Evolutionary conservation across 2,329 filamentous ascomycete species (phyloP), one percentile per base, ranked within the genome.

Genomic region (Chalaropsis thielavioides): DNA sequence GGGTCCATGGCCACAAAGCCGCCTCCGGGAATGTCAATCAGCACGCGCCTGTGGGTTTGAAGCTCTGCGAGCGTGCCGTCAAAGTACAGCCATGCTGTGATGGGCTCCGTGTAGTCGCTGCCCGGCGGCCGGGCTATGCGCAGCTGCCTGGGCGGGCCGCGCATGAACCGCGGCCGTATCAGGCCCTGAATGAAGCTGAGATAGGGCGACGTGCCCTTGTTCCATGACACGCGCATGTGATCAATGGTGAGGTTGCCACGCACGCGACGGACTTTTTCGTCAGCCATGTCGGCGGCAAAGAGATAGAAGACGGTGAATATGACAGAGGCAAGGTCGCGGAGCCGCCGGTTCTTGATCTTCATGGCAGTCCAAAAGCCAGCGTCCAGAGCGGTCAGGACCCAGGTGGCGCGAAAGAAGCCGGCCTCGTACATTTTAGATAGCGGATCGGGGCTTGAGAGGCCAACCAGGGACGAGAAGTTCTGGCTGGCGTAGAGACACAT

Each of bases 331-430:
- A 96, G 72, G 73, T 97, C 92, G 46, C 91, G 82, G 51, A 96
- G 70, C 84, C 89, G 92, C 71, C 88, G 91, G 63, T 73, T 73
- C 60, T 83, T 83, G 68, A 99, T 92, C 71, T 85, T 87, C 94
- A 99, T 99, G 41, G 94, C 94, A 0, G 91, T 96, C 94, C 94
- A 99, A 75, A 96, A 99, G 1, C 94, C 94, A 5, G 94, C 94
- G 71, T 99, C 94, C 67, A 99, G 77, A 0, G 91, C 94, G 0
- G 94, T 99, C 63, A 94, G 86, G 17, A 97, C 84, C 94, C 94
- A 99, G 72, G 94, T 99, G 64, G 94, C 94, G 61, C 94, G 87
- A 74, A 96, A 99, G 77, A 95, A 99, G 35, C 89, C 86, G 62
- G 90, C 81, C 64, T 89, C 90, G 77, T 99, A 99, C 73, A 97